A percentile compares a stretch with the other conserved stretches of the same genome.
Evolutionary conservation across 306 rosid species (phyloP).

Genomic region (Lagenaria siceraria): DNA sequence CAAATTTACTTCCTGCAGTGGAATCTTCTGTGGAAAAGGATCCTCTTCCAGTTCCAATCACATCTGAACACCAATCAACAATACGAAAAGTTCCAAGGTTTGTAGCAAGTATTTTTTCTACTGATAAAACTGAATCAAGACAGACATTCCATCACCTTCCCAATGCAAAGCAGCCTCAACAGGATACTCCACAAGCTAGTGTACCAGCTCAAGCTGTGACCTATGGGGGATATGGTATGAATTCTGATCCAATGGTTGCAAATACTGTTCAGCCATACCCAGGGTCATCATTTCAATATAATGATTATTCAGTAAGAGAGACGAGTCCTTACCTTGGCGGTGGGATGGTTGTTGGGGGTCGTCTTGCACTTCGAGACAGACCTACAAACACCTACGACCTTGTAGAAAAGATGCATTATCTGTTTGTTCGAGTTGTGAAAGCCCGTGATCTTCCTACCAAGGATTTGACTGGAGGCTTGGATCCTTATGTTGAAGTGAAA

Average conservation of each 20-base stretch:
- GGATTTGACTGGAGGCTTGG: conserved; percentile 85
- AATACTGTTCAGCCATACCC: conserved; percentile 27
- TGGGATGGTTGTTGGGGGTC: conserved; percentile 60
- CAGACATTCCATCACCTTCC: conserved; percentile 50
- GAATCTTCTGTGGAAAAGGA: conserved; percentile 25
- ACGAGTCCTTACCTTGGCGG: conserved; percentile 89
- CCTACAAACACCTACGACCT: conserved; percentile 70
- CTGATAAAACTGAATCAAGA: conserved; percentile 33
- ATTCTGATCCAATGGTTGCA: conserved; percentile 30
- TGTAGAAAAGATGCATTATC: conserved; percentile 70
- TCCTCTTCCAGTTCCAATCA: neutral
- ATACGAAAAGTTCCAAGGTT: conserved; percentile 19
- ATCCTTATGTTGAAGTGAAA: conserved; percentile 79
- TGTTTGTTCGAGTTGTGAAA: conserved; percentile 76
- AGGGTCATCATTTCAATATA: conserved; percentile 28
- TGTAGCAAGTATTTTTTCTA: conserved; percentile 23
- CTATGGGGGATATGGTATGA: conserved; percentile 51
- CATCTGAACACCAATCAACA: conserved; percentile 16
- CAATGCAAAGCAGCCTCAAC: conserved; percentile 21
- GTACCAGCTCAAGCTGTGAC: conserved; percentile 27
- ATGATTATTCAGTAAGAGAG: conserved; percentile 55
- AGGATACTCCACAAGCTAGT: conserved; percentile 10
- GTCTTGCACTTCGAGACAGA: conserved; percentile 31
- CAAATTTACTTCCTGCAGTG: conserved; percentile 63
- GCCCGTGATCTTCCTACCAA: conserved; percentile 76